Conservation (phyloP, 768 basidiomycete genomes). For the Mycena pura region DNA sequence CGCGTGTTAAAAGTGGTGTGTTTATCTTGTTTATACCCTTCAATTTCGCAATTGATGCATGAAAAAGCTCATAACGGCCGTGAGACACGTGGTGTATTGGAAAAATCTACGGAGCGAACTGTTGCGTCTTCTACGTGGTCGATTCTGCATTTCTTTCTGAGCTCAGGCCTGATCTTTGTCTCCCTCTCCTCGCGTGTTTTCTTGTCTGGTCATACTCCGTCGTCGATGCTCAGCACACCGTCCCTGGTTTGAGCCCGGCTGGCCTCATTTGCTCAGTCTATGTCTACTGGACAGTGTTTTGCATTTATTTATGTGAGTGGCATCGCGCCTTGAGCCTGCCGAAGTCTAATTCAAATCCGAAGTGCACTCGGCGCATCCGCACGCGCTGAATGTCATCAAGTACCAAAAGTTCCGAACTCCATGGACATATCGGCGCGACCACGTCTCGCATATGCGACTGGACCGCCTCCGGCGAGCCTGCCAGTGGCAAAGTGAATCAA, state of each 20-base stretch:
- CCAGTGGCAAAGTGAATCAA: too few relatives aligned
- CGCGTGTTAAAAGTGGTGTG: not conserved
- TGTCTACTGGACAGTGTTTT: too few relatives aligned
- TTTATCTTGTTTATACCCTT: not conserved
- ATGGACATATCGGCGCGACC: not conserved
- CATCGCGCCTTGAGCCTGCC: too few relatives aligned
- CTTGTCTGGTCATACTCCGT: too few relatives aligned
- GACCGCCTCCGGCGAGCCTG: not conserved
- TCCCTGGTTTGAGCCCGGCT: too few relatives aligned
- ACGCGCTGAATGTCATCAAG: not conserved
- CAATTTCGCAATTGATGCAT: not conserved
- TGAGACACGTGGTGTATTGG: not conserved
- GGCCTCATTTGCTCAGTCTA: not conserved
- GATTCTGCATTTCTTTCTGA: not conserved
- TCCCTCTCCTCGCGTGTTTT: not conserved
- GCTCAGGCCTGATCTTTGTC: not conserved
- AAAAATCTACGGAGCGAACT: not conserved
- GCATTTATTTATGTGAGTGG: too few relatives aligned
- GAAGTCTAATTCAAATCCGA: too few relatives aligned
- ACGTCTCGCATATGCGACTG: conserved; percentile 1
- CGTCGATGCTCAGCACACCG: not conserved
- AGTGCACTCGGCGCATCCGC: too few relatives aligned
- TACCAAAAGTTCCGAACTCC: not conserved
- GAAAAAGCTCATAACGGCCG: not conserved
- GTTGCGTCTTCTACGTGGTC: not conserved